A percentile compares a stretch with the other conserved stretches of the same genome.
These are phyloP conservation scores for Euphorbia peplus DNA, from an alignment of 345 rosid species.

Conservation along the genomic window DNA sequence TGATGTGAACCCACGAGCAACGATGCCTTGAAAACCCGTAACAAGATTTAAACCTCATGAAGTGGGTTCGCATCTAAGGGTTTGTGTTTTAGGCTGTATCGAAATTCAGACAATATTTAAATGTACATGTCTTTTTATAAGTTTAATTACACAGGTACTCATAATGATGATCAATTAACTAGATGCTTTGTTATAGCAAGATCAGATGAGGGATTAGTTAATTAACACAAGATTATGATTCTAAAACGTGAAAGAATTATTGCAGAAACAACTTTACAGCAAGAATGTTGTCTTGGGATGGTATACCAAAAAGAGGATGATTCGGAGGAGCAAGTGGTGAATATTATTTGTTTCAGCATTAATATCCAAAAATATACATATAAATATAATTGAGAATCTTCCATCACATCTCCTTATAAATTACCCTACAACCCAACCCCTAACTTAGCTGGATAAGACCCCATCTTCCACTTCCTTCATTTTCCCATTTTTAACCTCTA, in stretches of 20 bases:
- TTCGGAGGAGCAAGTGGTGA: slow-evolving; percentile 34
- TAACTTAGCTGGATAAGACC: slow-evolving; percentile 39
- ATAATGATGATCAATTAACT: too few species aligned
- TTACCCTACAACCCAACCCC: slow-evolving; percentile 2
- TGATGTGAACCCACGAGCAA: too few species aligned
- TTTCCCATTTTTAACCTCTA: not conserved
- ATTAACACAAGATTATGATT: not conserved
- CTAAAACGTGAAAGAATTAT: slow-evolving; percentile 9
- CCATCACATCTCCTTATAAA: slow-evolving; percentile 31
- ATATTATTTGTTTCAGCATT: slow-evolving; percentile 13
- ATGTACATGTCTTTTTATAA: too few species aligned
- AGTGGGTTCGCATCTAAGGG: too few species aligned
- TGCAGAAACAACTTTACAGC: slow-evolving; percentile 26
- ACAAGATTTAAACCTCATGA: too few species aligned
- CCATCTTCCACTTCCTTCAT: slow-evolving; percentile 7
- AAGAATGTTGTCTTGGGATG: slow-evolving; percentile 23
- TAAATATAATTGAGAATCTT: slow-evolving; percentile 47
- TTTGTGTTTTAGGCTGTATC: too few species aligned
- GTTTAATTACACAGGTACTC: too few species aligned
- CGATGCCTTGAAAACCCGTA: too few species aligned
- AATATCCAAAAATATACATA: slow-evolving; percentile 26
- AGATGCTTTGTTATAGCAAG: not conserved
- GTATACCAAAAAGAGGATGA: slow-evolving; percentile 32
- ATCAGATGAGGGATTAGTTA: not conserved
- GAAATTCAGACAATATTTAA: too few species aligned